Evolutionary conservation across 371 early-diverging fungal species (phyloP).

Genomic region (Dichotomocladium elegans): DNA sequence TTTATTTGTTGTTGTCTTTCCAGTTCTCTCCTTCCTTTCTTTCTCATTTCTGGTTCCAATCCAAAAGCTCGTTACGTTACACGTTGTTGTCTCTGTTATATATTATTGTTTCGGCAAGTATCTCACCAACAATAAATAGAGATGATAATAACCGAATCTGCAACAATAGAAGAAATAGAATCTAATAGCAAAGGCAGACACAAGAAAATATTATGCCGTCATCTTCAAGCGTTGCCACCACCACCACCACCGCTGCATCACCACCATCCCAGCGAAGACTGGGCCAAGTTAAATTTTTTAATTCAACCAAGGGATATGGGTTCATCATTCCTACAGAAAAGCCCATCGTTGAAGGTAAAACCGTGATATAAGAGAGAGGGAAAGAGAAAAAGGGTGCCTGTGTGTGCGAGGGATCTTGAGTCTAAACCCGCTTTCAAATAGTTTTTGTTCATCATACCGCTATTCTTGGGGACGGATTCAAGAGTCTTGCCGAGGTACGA

Average conservation of each 20-base stretch:
- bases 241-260: not conserved
- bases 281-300: slow-evolving; percentile 86
- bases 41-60: not conserved
- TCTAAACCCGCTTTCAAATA: slow-evolving; percentile 10
- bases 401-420: not conserved
- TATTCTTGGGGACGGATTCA: slow-evolving; percentile 82
- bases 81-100: not conserved
- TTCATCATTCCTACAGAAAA: slow-evolving; percentile 75
- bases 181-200: too few relatives aligned
- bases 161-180: too few relatives aligned
- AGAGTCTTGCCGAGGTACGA: slow-evolving; percentile 76
- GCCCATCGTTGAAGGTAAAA: slow-evolving; percentile 60
- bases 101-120: not conserved
- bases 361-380: not conserved
- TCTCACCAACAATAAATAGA: not conserved
- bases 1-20: not conserved
- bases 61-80: not conserved
- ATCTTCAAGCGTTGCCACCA: not conserved
- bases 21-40: not conserved
- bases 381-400: not conserved
- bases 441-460: slow-evolving; percentile 91
- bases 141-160: too few relatives aligned
- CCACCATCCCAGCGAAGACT: slow-evolving; percentile 33
- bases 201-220: too few relatives aligned
- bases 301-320: slow-evolving; percentile 84